Evolutionary conservation across 768 basidiomycete species (phyloP), one percentile per base, ranked within the genome.

Genomic region (Kwoniella shandongensis): DNA sequence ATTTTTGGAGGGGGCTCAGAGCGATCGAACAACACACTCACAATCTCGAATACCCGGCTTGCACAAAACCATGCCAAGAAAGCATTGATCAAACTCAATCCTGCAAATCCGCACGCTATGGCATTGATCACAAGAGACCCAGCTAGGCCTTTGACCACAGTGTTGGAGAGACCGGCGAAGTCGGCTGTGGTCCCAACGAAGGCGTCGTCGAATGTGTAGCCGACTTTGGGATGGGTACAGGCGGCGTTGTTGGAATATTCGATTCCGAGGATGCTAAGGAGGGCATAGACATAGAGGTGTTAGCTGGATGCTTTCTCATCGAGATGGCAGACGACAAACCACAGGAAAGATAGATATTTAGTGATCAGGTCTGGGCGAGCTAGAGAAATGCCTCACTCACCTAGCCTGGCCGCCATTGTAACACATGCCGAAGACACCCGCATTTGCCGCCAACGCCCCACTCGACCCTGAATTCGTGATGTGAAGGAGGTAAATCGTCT

Each of bases 361-460:
- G 59, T 55, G 51, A 57, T 61, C 57, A 55, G 46, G 53, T 55
- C 29, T 47, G 54, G 44, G 30, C n/a, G n/a, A n/a, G n/a, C n/a
- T n/a, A n/a, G n/a, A n/a, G n/a, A n/a, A n/a, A n/a, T n/a, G 39
- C 52, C 41, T 44, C 60, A 57, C 61, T 60, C 32, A 69, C 63
- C 46, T 49, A 13, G 59, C 62, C 46, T 44, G 48, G 22, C 59
- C 59, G 13, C 61, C 78, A 27, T 81, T 80, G 0, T 85, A 85
- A 75, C 90, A 92, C 32, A 86, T 80, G 0, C 90, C 90, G 86
- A 89, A 91, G 4, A 90, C 85, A 3, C 90, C 90, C 59, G 90
- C 86, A 32, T 83, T 81, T 10, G 89, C 82, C 15, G 51, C 63
- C 8, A 57, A 47, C 1, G 41, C 26, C 47, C 80, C 61, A 49